Base-by-base conservation (phyloP, 2,329 filamentous ascomycete species). In the Cladosporium sp. region DNA sequence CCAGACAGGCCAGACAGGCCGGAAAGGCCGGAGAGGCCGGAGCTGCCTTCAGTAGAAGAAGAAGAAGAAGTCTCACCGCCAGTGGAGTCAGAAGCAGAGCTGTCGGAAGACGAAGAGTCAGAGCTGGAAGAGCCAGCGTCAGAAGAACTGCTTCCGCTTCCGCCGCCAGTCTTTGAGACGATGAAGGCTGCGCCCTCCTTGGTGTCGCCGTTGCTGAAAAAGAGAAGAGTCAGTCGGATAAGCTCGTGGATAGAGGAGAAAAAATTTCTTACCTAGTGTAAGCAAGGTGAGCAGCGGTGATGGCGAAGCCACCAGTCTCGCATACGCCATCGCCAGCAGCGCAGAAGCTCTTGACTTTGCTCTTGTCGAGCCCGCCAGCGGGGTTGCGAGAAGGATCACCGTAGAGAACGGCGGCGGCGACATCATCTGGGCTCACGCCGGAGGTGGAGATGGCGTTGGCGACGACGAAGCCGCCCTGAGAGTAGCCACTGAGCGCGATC, bases 251-350 rank as follows among this genome's bases (percentile, higher is more conserved):
- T 4, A 32, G 20, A 17, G 17, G 3, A 6, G 24, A n/a, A 2
- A 36, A 20, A 2, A 4, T 5, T 5, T 36, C 44, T 22, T 28
- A 57, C 44, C 54, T 49, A 10, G 48, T 58, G 37, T 65, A 65
- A 17, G 58, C 61, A 55, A 67, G 42, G 28, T 68, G 66, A 35
- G 66, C 64, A 44, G 63, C 63, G 17, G 58, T 63, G 55, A 67
- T 67, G 39, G 62, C 58, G 49, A 68, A 66, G 20, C 55, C 56
- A 10, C 60, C 60, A 19, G 20, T 57, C 28, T 32, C 28, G 58
- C 68, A 71, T 22, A 71, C 67, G 28, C 62, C 62, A 36, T 71
- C 68, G 17, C 63, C 65, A 12, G 57, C 19, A 34, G 62, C 64
- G 51, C 69, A 71, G 60, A 67, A 69, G 39, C 66, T 61, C 54